A percentile compares a stretch with the other conserved stretches of the same genome.
phyloP scores from a whole-genome alignment of 192 early-diverging fungal genomes.

The Coemansia sp. region DNA sequence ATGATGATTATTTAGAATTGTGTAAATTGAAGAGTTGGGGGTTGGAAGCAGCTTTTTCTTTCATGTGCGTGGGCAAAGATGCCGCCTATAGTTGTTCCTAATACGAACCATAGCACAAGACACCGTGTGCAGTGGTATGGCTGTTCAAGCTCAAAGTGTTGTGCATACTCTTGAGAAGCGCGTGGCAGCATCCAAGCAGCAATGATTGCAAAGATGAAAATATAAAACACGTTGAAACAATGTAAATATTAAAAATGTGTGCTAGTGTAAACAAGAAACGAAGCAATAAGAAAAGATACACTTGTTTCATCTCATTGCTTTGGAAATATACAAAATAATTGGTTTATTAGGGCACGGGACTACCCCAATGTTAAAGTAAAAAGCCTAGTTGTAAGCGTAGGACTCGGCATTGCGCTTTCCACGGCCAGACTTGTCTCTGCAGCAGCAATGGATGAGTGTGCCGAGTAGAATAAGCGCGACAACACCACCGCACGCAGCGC shows the following conservation, averaged over 20 bases:
- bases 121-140: slow-evolving; percentile 3
- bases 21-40: no score
- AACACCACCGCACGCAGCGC: neutral
- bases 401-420: neutral
- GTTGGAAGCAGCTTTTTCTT: no score
- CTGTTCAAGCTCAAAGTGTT: neutral
- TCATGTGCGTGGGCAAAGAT: neutral
- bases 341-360: neutral
- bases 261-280: no score
- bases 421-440: no score
- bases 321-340: neutral
- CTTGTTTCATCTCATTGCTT: neutral
- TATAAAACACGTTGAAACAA: no score
- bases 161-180: no score
- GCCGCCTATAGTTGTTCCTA: neutral
- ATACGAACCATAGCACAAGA: neutral
- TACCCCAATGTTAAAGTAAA: neutral
- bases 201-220: no score
- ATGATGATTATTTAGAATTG: neutral
- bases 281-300: no score
- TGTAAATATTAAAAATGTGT: no score
- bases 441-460: neutral
- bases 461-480: neutral
- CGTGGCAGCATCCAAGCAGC: no score
- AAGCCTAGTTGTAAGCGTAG: neutral